phyloP scores from a whole-genome alignment of 495 filamentous ascomycete species.

The Neurospora sp. region DNA sequence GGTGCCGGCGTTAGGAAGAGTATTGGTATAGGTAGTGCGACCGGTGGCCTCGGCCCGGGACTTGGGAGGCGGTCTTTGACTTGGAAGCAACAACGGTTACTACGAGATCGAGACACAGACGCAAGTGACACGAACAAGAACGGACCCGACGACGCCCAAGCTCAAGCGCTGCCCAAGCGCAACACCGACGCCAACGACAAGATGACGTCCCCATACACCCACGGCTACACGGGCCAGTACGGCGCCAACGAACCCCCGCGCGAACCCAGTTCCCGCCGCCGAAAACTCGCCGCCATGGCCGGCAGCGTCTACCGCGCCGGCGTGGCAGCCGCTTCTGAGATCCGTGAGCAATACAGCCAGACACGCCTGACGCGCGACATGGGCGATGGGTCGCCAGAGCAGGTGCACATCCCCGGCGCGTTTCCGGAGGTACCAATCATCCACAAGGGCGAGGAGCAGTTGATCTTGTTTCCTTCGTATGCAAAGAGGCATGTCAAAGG shows the following conservation, averaged over 20 bases:
- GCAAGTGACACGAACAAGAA: neutral
- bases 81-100: neutral
- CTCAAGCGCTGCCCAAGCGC: neutral
- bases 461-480: slow-evolving; percentile 91
- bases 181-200: slow-evolving; percentile 1
- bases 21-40: neutral
- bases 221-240: slow-evolving; percentile 16
- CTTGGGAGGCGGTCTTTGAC: neutral
- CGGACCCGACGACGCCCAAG: neutral
- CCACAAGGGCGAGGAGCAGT: slow-evolving; percentile 72
- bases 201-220: slow-evolving; percentile 21
- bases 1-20: neutral
- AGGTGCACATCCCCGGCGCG: slow-evolving; percentile 54
- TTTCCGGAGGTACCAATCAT: slow-evolving; percentile 77
- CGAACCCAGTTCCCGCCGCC: slow-evolving; percentile 60
- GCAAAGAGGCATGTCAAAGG: slow-evolving; percentile 56
- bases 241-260: slow-evolving; percentile 15
- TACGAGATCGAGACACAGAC: neutral
- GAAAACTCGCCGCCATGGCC: slow-evolving; percentile 57
- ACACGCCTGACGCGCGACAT: slow-evolving; percentile 38
- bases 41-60: neutral
- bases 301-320: slow-evolving; percentile 50
- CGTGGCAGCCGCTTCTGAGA: slow-evolving; percentile 78
- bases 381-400: slow-evolving; percentile 26
- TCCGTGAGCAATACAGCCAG: slow-evolving; percentile 85